Evolutionary conservation across 1,284 basidiomycete genomes (phyloP).

Genomic region (Blastosporella zonata): DNA sequence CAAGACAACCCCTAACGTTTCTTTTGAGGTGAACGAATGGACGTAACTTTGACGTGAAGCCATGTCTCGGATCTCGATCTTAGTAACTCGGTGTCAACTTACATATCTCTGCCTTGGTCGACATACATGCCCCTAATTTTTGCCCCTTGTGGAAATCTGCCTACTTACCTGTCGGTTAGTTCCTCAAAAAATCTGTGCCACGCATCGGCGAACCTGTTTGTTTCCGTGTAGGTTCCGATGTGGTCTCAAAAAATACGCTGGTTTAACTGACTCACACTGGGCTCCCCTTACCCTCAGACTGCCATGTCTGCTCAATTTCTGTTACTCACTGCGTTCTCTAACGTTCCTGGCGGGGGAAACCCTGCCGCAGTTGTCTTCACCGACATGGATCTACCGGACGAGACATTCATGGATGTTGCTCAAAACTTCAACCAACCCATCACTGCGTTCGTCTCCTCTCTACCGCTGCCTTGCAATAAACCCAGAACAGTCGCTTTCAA

Average conservation of each 20-base stretch:
- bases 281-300: not conserved
- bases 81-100: no score
- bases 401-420: slow-evolving; percentile 35
- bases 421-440: slow-evolving; percentile 48
- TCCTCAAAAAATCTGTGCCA: no score
- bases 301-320: slow-evolving; percentile 26
- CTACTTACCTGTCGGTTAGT: no score
- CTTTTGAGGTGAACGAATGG: no score
- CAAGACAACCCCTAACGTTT: no score
- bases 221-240: not conserved
- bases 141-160: no score
- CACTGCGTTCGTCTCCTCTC: slow-evolving; percentile 36
- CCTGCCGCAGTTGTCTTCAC: slow-evolving; percentile 49
- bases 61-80: no score
- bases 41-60: no score
- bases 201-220: no score
- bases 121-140: no score
- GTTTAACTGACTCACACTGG: not conserved
- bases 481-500: slow-evolving; percentile 27
- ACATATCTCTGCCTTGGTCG: no score
- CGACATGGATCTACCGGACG: slow-evolving; percentile 26
- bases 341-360: slow-evolving; percentile 43
- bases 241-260: not conserved
- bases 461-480: slow-evolving; percentile 21
- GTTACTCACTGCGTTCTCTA: slow-evolving; percentile 49